phyloP scores from a whole-genome alignment of 805 yeast genomes.

The Pichia thaimueangensis region DNA sequence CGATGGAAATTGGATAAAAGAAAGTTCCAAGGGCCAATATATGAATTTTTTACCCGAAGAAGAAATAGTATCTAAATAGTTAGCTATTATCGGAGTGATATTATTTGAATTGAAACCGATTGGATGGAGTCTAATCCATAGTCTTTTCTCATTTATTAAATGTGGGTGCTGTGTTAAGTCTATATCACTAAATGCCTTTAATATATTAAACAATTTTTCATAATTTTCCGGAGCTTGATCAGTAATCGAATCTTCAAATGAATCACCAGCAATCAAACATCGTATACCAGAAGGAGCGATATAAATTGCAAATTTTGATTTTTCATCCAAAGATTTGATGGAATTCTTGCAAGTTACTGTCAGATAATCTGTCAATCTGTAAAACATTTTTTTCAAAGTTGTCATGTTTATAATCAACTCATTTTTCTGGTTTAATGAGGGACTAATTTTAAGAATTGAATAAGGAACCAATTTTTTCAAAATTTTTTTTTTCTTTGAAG shows the following conservation, averaged over 20 bases:
- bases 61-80: conserved; percentile 35
- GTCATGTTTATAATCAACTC: conserved; percentile 36
- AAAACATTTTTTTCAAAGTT: conserved; percentile 15
- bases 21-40: conserved; percentile 67
- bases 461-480: conserved; percentile 14
- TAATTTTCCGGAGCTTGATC: conserved; percentile 38
- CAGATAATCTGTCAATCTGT: conserved; percentile 17
- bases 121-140: conserved; percentile 66
- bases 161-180: conserved; percentile 6
- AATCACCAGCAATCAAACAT: conserved; percentile 28
- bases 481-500: conserved; percentile 6
- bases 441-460: conserved; percentile 38
- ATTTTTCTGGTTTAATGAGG: conserved; percentile 41
- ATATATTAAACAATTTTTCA: conserved; percentile 7
- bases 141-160: conserved; percentile 19
- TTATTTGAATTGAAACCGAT: conserved; percentile 63
- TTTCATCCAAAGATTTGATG: conserved; percentile 6
- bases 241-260: conserved; percentile 28
- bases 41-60: conserved; percentile 44
- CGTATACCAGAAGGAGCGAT: conserved; percentile 53
- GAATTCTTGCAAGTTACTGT: conserved; percentile 7
- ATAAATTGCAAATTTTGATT: conserved; percentile 34
- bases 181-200: conserved; percentile 29
- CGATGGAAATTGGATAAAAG: conserved; percentile 48
- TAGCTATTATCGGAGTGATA: conserved; percentile 55